These are phyloP conservation scores for Venturia oleaginea DNA, from an alignment of 2,329 filamentous ascomycete species.

Conservation along the genomic window DNA sequence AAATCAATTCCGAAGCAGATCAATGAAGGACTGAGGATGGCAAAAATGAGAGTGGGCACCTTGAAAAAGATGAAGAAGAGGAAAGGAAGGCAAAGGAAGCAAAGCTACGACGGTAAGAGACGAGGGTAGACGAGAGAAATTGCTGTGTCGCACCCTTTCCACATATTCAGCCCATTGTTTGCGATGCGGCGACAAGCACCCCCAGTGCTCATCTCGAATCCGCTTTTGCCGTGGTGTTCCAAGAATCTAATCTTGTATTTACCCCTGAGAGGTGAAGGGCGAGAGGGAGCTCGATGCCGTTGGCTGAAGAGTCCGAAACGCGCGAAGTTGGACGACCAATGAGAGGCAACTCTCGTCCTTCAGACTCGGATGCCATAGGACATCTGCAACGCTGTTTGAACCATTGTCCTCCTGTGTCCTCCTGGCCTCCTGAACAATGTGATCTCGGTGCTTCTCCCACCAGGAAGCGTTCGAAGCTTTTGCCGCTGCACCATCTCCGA, in stretches of 20 bases:
- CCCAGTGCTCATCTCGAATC: constrained; percentile 2
- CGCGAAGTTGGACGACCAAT: background rate
- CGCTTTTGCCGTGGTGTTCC: background rate
- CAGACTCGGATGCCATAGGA: background rate
- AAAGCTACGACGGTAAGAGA: background rate
- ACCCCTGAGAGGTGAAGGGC: background rate
- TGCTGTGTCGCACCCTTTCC: constrained; percentile 2
- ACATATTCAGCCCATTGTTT: constrained; percentile 1
- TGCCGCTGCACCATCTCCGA: constrained; percentile 4
- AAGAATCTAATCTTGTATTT: background rate
- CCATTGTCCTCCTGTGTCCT: background rate
- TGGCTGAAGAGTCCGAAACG: background rate
- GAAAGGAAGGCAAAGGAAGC: background rate
- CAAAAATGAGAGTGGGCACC: constrained; percentile 1
- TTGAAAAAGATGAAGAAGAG: constrained; percentile 1
- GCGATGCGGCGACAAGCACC: background rate
- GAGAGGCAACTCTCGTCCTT: background rate
- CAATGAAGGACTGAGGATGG: background rate
- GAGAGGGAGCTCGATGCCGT: background rate
- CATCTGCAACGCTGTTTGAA: background rate
- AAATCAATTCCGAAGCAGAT: constrained; percentile 4
- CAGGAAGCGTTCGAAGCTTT: background rate
- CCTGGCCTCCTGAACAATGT: background rate
- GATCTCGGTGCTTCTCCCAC: constrained; percentile 2
- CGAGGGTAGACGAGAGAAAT: constrained; percentile 1